Evolutionary conservation across 306 rosid species (phyloP).

Genomic region (Vicia sativa): DNA sequence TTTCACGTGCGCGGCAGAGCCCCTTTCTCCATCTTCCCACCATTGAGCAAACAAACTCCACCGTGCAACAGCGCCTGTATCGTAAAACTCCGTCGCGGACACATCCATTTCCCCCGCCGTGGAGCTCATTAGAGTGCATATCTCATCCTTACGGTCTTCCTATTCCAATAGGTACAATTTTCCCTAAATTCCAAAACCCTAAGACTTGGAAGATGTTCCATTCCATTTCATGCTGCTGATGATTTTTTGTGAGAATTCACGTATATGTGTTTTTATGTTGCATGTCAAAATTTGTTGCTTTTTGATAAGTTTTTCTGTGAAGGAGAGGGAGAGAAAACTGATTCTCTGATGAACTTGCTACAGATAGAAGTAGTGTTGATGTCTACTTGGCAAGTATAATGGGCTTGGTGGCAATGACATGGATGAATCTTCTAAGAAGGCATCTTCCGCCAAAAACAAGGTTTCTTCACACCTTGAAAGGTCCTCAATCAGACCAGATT

Average conservation of each 20-base stretch:
- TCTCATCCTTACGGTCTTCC: neutral
- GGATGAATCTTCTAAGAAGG: slow-evolving; percentile 48
- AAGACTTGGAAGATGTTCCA: neutral
- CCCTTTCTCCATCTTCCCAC: neutral
- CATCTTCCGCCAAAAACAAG: slow-evolving; percentile 40
- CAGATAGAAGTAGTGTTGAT: slow-evolving; percentile 10
- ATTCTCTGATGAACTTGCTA: neutral
- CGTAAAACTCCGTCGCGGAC: too few species aligned
- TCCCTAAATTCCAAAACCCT: neutral
- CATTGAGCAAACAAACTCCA: too few species aligned
- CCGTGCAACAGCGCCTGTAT: too few species aligned
- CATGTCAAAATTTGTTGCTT: too few species aligned
- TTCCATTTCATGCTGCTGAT: too few species aligned
- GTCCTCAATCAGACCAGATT: slow-evolving; percentile 42
- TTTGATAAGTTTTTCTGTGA: too few species aligned
- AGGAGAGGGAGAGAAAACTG: neutral
- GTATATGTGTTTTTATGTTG: neutral
- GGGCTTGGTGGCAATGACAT: slow-evolving; percentile 34
- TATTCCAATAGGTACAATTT: slow-evolving; percentile 2
- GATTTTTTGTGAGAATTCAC: neutral
- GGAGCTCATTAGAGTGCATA: neutral
- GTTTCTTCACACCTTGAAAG: slow-evolving; percentile 43
- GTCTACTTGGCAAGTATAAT: slow-evolving; percentile 37
- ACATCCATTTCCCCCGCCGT: neutral
- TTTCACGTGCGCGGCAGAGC: neutral